Base-by-base conservation (phyloP, 129 eudicot genomes). In the Escallonia rubra region DNA sequence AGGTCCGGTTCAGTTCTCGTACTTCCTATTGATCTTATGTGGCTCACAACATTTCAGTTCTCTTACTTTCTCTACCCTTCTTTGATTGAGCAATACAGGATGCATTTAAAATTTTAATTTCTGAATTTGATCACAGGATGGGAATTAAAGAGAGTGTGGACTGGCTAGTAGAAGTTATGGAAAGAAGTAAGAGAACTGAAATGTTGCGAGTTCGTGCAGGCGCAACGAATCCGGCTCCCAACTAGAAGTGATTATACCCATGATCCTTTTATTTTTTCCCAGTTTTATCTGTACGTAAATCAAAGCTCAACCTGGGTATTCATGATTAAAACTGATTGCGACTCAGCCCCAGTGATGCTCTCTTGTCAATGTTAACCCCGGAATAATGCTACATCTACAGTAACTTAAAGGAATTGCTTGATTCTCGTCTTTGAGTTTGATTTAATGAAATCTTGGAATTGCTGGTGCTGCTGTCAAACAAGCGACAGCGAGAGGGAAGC, bases 141-240 rank as follows among this genome's bases (percentile, higher is more conserved):
- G 96, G 98, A 53, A 89, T 93, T 43, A 93, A 84, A 81, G 96
- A 84, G 65, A 84, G 89, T 56, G 95, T 93, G 59, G 81, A 93
- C 64, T 93, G 98, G 98, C 91, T 93, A 23, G 87, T 93, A 51
- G 95, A 93, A 59, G 92, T 81, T 7, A 93, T 93, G 96, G 96
- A 86, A 63, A 84, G 95, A 77, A 93, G 96, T 62, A 89, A 89
- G 83, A 82, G 98, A 56, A 89, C 96, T 16, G 96, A 93, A 72
- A 82, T 76, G 81, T 85, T 93, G 78, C 74, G 95, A 80, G 71
- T 79, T 72, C 96, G 98, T 73, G 91, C 97, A 10, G 97, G 97
- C 57, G 69, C 70, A 56, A 69, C 81, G 65, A 79, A 80, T 53
- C 14, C 82, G 16, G 78, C 79, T 44, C 69, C 86, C 74, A 78